These are phyloP conservation scores for Staphylotrichum longicolle DNA, from an alignment of 495 filamentous ascomycete genomes.

Conservation along the genomic window DNA sequence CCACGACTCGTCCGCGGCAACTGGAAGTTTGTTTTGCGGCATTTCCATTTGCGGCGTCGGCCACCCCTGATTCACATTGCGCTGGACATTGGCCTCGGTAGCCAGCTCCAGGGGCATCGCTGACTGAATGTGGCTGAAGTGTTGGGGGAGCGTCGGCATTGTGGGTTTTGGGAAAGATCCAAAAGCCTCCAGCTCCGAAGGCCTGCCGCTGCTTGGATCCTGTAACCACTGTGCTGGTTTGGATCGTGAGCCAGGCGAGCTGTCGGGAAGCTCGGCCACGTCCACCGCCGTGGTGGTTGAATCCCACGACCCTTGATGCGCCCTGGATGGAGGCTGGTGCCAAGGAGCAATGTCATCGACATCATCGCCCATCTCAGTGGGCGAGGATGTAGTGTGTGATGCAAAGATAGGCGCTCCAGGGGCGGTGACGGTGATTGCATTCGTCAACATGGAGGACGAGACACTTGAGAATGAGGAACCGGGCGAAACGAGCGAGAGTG, in stretches of 20 bases:
- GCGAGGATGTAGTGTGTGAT: conserved; percentile 3
- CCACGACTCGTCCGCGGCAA: too few relatives aligned
- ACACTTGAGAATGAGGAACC: too few relatives aligned
- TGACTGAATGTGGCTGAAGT: not conserved
- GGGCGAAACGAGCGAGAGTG: too few relatives aligned
- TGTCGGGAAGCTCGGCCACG: not conserved
- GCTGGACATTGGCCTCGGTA: not conserved
- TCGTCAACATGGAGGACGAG: not conserved
- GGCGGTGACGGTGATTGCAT: not conserved
- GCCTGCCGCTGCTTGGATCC: not conserved
- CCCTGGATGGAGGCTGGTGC: not conserved
- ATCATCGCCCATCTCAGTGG: not conserved
- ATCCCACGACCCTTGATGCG: not conserved
- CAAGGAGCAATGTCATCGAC: not conserved
- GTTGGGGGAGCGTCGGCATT: not conserved
- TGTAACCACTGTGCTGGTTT: not conserved
- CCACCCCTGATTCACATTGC: not conserved
- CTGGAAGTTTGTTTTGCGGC: not conserved
- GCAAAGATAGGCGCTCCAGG: not conserved
- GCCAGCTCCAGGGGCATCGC: not conserved
- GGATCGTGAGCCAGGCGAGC: not conserved
- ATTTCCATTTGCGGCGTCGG: not conserved
- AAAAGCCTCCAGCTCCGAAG: not conserved
- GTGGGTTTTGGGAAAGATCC: not conserved
- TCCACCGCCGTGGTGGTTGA: not conserved